phyloP scores from a whole-genome alignment of 2,329 filamentous ascomycete genomes.

The Ploettnerulaceae sp. region DNA sequence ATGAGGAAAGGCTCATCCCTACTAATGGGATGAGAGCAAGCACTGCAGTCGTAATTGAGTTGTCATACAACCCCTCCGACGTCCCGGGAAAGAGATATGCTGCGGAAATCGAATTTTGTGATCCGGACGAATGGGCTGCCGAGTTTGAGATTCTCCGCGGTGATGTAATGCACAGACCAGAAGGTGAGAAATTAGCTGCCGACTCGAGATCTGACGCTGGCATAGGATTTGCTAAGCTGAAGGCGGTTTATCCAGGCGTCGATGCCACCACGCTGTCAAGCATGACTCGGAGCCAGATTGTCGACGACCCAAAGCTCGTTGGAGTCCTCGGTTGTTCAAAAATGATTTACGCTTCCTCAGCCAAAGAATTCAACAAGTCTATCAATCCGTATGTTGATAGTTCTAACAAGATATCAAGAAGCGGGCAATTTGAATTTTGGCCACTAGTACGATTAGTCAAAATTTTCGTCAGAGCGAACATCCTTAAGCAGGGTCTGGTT shows the following conservation, averaged over 20 bases:
- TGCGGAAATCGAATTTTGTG: slow-evolving; percentile 43
- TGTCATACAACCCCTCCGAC: slow-evolving; percentile 39
- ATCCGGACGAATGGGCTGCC: slow-evolving; percentile 37
- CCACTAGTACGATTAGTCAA: slow-evolving; percentile 36
- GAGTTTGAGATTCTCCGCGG: slow-evolving; percentile 38
- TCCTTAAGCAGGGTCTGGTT: slow-evolving; percentile 44
- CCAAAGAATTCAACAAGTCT: slow-evolving; percentile 7
- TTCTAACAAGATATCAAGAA: not conserved
- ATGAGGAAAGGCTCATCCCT: slow-evolving; percentile 42
- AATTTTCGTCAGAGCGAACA: slow-evolving; percentile 41
- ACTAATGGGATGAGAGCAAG: slow-evolving; percentile 46
- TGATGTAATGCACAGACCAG: slow-evolving; percentile 36
- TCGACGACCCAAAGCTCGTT: not conserved
- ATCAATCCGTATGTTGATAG: slow-evolving; percentile 19
- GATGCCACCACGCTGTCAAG: slow-evolving; percentile 35
- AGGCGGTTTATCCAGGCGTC: slow-evolving; percentile 38
- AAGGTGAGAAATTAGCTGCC: slow-evolving; percentile 33
- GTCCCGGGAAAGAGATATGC: slow-evolving; percentile 33
- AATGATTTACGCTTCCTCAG: not conserved
- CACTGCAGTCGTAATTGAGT: slow-evolving; percentile 43
- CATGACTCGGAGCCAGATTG: slow-evolving; percentile 1
- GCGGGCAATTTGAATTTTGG: slow-evolving; percentile 36
- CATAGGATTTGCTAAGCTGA: slow-evolving; percentile 41
- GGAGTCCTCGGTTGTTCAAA: slow-evolving; percentile 8
- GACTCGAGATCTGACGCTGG: slow-evolving; percentile 14